These are phyloP conservation scores for Nematodospora anomalae DNA, from an alignment of 1,139 yeast genomes.

Conservation along the genomic window DNA sequence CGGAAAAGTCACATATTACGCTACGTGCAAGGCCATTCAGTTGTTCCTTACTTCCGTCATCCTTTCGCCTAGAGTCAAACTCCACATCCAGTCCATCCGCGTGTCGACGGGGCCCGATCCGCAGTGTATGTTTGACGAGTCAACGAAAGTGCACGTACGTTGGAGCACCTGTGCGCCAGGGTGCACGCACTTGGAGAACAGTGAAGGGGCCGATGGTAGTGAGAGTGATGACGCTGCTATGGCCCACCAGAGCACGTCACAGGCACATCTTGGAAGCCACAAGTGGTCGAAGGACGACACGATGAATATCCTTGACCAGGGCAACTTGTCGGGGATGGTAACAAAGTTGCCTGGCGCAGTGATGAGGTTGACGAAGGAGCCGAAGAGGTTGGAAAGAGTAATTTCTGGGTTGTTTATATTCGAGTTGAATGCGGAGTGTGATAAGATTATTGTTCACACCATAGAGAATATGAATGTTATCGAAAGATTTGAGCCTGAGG, in stretches of 20 bases:
- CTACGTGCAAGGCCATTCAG: constrained; percentile 56
- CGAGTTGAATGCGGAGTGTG: constrained; percentile 62
- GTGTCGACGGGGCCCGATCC: constrained; percentile 22
- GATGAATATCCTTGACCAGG: constrained; percentile 18
- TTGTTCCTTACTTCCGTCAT: constrained; percentile 54
- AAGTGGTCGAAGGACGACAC: constrained; percentile 41
- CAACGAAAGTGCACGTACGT: constrained; percentile 56
- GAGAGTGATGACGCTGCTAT: too few species aligned
- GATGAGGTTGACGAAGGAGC: constrained; percentile 31
- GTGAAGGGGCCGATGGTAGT: too few species aligned
- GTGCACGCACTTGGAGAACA: constrained; percentile 41
- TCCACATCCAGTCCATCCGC: constrained; percentile 51
- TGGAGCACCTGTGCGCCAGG: constrained; percentile 64
- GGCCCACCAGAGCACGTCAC: constrained; percentile 35
- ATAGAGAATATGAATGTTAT: constrained; percentile 73
- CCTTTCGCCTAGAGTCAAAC: constrained; percentile 46
- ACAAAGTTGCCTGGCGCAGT: constrained; percentile 16
- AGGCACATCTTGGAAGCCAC: constrained; percentile 40
- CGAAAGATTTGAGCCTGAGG: constrained; percentile 40
- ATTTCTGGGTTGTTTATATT: constrained; percentile 74
- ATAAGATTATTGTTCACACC: constrained; percentile 65
- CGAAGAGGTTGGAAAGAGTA: constrained; percentile 44
- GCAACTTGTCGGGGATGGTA: constrained; percentile 21
- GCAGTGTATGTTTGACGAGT: constrained; percentile 36
- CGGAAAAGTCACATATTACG: constrained; percentile 59